Base-by-base conservation (phyloP, 306 rosid genomes). In the Styphnolobium japonicum region DNA sequence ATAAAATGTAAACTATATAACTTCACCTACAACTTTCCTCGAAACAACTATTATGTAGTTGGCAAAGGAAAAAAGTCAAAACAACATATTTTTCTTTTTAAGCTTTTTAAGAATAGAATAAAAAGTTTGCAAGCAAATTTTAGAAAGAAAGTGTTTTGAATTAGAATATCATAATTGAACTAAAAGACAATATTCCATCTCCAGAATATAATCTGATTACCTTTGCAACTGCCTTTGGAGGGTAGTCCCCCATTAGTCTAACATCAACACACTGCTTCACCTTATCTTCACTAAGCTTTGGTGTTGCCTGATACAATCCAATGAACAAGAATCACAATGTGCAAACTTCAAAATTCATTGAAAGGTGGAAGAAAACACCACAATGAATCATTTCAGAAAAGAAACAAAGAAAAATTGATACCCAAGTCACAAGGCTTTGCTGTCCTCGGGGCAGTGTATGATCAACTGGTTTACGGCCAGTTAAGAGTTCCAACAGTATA, bases 361-460 rank as follows among this genome's bases (percentile, higher is more conserved):
- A 33, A 77, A 36, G 10, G 22, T n/a, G 43, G 64, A 66, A 19
- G 33, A 34, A 46, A 57, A 46, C 19, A 61, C 29, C n/a, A 61
- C 2, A 23, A 74, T 39, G 27, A 72, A 77, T 45, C 4, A 77
- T 31, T 29, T 64, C 8, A 73, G 71, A 76, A 60, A 60, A 60
- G 58, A 67, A 56, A 42, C n/a, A 60, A 56, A 31, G 71, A 7
- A 27, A 43, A 55, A 81, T 65, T 66, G 69, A 60, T 88, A 92
- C 97, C 97, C 97, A 92, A 7, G 95, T 92, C 70, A 92, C 97
- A 67, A 92, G 97, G 89, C 97, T 92, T 85, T 92, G 97, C 82
- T 92, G 93, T 60, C 95, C 97, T 45, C 95, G 87, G 1, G 97
- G 97, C 37, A 92, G 87, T 15, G 93, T 92, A 45, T 89, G 92